Evolutionary conservation across 345 rosid species (phyloP).

Genomic region (Erysimum cheiranthoides): DNA sequence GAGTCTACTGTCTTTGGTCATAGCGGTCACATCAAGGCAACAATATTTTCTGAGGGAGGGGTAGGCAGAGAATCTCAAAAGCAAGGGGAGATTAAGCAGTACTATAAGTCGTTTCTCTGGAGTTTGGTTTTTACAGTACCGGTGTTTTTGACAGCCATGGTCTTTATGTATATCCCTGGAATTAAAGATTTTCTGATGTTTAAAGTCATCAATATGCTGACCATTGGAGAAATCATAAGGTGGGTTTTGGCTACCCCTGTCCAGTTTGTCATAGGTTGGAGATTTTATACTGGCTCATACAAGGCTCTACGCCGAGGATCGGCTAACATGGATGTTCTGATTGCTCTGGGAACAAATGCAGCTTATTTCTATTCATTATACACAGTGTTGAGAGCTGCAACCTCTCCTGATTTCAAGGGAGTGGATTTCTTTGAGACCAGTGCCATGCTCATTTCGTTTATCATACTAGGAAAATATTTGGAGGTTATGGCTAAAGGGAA

Average conservation of each 20-base stretch:
- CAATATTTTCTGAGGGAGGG: slow-evolving; percentile 67
- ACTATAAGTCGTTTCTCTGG: slow-evolving; percentile 71
- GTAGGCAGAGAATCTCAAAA: slow-evolving; percentile 65
- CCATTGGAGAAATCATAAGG: slow-evolving; percentile 65
- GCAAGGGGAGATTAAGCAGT: slow-evolving; percentile 69
- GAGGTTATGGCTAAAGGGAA: slow-evolving; percentile 89
- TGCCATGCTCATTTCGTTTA: slow-evolving; percentile 91
- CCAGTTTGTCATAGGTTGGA: slow-evolving; percentile 82
- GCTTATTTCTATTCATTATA: slow-evolving; percentile 92
- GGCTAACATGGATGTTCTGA: slow-evolving; percentile 95
- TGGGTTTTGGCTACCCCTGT: slow-evolving; percentile 83
- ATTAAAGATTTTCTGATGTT: slow-evolving; percentile 60
- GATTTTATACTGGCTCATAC: slow-evolving; percentile 80
- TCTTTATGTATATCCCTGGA: slow-evolving; percentile 82
- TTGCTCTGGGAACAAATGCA: slow-evolving; percentile 87
- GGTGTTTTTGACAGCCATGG: slow-evolving; percentile 80
- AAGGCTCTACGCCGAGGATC: slow-evolving; percentile 84
- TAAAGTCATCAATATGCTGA: slow-evolving; percentile 81
- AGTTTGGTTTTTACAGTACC: slow-evolving; percentile 89
- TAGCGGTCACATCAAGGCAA: slow-evolving; percentile 69
- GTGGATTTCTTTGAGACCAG: slow-evolving; percentile 95
- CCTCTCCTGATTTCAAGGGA: slow-evolving; percentile 62
- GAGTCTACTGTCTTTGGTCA: slow-evolving; percentile 79
- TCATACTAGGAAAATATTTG: slow-evolving; percentile 88
- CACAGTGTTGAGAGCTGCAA: slow-evolving; percentile 77